Evolutionary conservation across 176 grass and related monocot genomes (phyloP).

Genomic region (Saccharum officinarum): DNA sequence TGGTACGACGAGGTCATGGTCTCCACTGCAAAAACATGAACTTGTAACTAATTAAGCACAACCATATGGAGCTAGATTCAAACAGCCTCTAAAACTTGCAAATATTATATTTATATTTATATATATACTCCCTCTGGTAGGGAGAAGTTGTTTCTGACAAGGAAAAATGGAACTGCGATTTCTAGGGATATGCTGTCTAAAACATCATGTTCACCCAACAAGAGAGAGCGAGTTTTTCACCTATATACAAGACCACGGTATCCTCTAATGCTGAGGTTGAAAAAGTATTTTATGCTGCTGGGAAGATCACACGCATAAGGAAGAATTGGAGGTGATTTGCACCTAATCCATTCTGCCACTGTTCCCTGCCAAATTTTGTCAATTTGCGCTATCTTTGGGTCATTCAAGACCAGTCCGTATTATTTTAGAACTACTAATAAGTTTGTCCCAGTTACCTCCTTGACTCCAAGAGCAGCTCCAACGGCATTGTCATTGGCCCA

Average conservation of each 20-base stretch:
- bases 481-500: constrained; percentile 52
- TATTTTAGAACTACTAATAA: background rate
- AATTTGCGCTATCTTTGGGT: background rate
- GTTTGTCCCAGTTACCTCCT: constrained; percentile 34
- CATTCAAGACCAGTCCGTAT: background rate
- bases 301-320: constrained; percentile 20
- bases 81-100: no score
- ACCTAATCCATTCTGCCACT: constrained; percentile 44
- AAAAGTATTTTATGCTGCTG: constrained; percentile 41
- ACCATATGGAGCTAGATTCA: no score
- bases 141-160: no score
- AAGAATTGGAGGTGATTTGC: background rate
- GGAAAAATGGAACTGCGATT: no score
- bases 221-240: background rate
- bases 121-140: no score
- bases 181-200: no score
- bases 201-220: no score
- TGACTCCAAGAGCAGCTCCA: constrained; percentile 39
- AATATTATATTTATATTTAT: no score
- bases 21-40: constrained; percentile 27
- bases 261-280: constrained; percentile 36
- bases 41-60: background rate
- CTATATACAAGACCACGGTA: constrained; percentile 51
- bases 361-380: constrained; percentile 64
- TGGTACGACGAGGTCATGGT: constrained; percentile 37